Percentiles rank a stretch among this genome's conserved stretches.
These are phyloP conservation scores for Ascocoryne sarcoides DNA, from an alignment of 2,329 filamentous ascomycete genomes.

Conservation along the genomic window DNA sequence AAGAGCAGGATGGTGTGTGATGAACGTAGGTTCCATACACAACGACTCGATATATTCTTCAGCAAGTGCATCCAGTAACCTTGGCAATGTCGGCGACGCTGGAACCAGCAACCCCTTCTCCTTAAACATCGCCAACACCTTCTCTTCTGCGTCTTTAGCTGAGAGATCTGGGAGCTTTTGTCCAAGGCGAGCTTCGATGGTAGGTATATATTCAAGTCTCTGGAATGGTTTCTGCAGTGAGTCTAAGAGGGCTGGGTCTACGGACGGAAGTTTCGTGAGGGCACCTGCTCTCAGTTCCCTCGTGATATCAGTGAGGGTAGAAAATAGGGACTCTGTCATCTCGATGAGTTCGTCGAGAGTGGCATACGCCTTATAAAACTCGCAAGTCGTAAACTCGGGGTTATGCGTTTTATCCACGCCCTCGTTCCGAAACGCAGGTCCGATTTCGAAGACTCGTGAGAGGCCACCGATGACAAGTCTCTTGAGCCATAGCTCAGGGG, in stretches of 20 bases:
- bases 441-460: slow-evolving; percentile 86
- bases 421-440: slow-evolving; percentile 87
- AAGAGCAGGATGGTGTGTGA: slow-evolving; percentile 80
- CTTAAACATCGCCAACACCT: slow-evolving; percentile 48
- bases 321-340: slow-evolving; percentile 66
- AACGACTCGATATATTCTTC: slow-evolving; percentile 68
- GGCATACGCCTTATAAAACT: slow-evolving; percentile 87
- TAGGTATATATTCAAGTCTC: slow-evolving; percentile 73
- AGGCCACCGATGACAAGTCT: slow-evolving; percentile 82
- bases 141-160: slow-evolving; percentile 43
- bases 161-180: slow-evolving; percentile 31
- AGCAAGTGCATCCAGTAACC: slow-evolving; percentile 75
- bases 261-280: slow-evolving; percentile 38
- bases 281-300: slow-evolving; percentile 35
- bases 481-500: slow-evolving; percentile 93
- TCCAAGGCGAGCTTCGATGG: slow-evolving; percentile 60
- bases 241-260: slow-evolving; percentile 41
- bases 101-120: slow-evolving; percentile 41
- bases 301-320: slow-evolving; percentile 46
- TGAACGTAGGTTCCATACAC: slow-evolving; percentile 68
- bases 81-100: slow-evolving; percentile 47
- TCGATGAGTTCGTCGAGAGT: slow-evolving; percentile 66
- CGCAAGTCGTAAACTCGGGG: slow-evolving; percentile 94
- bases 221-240: slow-evolving; percentile 42
- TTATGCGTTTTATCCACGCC: slow-evolving; percentile 88